phyloP scores from a whole-genome alignment of 345 rosid genomes.

The Boechera stricta region DNA sequence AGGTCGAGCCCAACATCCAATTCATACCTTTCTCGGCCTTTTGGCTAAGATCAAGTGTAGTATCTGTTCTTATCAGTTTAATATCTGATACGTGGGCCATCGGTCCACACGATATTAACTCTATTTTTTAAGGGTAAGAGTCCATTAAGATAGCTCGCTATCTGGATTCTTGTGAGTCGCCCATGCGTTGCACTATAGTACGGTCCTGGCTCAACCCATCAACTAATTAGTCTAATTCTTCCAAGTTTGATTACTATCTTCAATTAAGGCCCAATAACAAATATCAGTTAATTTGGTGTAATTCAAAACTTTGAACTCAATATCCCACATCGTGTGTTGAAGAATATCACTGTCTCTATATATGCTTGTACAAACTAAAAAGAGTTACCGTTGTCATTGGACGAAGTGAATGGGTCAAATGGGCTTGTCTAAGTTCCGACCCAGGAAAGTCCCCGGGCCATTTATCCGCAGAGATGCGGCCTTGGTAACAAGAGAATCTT shows the following conservation, averaged over 20 bases:
- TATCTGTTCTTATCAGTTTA: constrained; percentile 67
- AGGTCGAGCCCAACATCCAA: background rate
- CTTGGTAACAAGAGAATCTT: constrained; percentile 32
- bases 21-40: constrained; percentile 63
- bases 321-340: constrained; percentile 26
- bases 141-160: constrained; percentile 2
- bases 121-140: background rate
- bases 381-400: background rate
- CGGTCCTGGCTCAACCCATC: constrained; percentile 7
- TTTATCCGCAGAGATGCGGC: constrained; percentile 37
- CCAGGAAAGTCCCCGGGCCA: constrained; percentile 42
- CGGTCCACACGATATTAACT: constrained; percentile 13
- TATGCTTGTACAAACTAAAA: fast-evolving
- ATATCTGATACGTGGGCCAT: constrained; percentile 54
- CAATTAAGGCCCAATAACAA: too few species aligned
- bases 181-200: constrained; percentile 11
- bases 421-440: constrained; percentile 20
- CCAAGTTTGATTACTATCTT: too few species aligned
- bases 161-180: background rate
- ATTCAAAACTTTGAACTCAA: background rate
- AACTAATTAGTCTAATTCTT: background rate
- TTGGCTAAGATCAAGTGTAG: constrained; percentile 70
- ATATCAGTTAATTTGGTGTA: background rate
- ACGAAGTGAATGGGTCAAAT: background rate
- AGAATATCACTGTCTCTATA: too few species aligned